phyloP scores from a whole-genome alignment of 768 basidiomycete species.

The Mycena vulgaris region DNA sequence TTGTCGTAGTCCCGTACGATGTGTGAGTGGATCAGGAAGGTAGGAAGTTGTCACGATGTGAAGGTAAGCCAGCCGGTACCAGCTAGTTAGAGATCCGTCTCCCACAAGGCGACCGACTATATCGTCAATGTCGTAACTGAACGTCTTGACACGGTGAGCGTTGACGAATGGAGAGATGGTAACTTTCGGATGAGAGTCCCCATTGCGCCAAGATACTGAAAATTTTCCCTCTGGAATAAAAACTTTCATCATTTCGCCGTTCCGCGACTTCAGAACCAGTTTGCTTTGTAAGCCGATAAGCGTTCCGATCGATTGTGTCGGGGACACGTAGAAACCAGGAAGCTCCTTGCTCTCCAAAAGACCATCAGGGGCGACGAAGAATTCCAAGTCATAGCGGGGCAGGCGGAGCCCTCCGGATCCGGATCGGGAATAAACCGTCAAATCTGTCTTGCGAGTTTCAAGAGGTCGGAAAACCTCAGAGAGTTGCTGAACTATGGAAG shows the following conservation, averaged over 20 bases:
- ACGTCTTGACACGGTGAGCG: constrained; percentile 27
- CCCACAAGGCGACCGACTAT: constrained; percentile 52
- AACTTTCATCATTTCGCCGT: constrained; percentile 40
- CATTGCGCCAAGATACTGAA: constrained; percentile 32
- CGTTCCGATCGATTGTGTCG: constrained; percentile 57
- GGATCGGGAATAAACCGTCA: neutral
- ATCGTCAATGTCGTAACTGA: constrained; percentile 51
- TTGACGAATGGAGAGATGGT: constrained; percentile 33
- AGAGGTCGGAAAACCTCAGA: constrained; percentile 5
- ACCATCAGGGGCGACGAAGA: constrained; percentile 51
- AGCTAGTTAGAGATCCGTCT: constrained; percentile 42
- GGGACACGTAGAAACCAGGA: constrained; percentile 59
- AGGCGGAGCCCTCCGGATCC: constrained; percentile 43
- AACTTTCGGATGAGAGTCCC: constrained; percentile 40
- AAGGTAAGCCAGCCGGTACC: constrained; percentile 57
- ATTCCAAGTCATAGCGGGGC: constrained; percentile 59
- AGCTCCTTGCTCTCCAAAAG: constrained; percentile 59
- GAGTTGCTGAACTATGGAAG: neutral
- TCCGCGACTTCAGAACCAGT: constrained; percentile 53
- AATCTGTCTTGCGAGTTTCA: neutral
- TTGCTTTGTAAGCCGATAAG: constrained; percentile 61
- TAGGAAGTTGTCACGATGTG: constrained; percentile 62
- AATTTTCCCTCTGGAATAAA: constrained; percentile 58
- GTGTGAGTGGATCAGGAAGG: constrained; percentile 60
- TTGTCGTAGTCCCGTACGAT: constrained; percentile 60